Percentiles rank a stretch among this genome's conserved stretches.
Evolutionary conservation across 2,329 filamentous ascomycete species (phyloP).

Genomic region (Chlorencoelia australis): DNA sequence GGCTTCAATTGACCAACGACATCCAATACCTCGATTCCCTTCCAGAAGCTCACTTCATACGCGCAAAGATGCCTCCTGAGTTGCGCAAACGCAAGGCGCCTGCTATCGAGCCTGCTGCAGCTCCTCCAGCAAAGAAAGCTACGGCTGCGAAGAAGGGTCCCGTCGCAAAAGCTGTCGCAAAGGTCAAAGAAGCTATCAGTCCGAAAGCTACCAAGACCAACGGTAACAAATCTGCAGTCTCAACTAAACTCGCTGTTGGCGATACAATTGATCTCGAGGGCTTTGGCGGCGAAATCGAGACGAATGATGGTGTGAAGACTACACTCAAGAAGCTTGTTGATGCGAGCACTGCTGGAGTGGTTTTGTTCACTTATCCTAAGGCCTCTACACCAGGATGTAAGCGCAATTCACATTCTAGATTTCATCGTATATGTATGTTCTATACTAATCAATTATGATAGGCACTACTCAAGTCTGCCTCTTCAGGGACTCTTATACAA

Average conservation of each 20-base stretch:
- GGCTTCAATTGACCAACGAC: background rate
- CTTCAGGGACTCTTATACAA: constrained; percentile 76
- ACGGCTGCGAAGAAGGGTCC: constrained; percentile 23
- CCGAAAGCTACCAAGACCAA: constrained; percentile 24
- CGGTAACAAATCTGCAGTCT: constrained; percentile 19
- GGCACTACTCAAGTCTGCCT: constrained; percentile 89
- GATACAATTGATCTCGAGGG: constrained; percentile 45
- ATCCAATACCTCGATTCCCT: too few species aligned
- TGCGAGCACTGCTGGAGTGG: constrained; percentile 74
- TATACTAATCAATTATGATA: constrained; percentile 29
- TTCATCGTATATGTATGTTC: background rate
- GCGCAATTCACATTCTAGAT: constrained; percentile 25
- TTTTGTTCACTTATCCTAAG: constrained; percentile 92
- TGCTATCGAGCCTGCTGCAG: constrained; percentile 33
- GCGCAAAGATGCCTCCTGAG: constrained; percentile 43
- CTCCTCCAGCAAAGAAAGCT: constrained; percentile 37
- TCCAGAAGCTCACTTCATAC: constrained; percentile 4
- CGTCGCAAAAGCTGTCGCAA: constrained; percentile 30
- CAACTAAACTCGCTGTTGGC: constrained; percentile 38
- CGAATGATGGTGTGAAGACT: constrained; percentile 71
- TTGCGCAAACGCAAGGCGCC: constrained; percentile 53
- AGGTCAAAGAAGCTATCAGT: constrained; percentile 26
- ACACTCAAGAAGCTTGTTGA: constrained; percentile 73
- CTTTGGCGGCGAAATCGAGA: constrained; percentile 68
- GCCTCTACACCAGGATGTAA: constrained; percentile 91